A percentile compares a stretch with the other conserved stretches of the same genome.
These are phyloP conservation scores for Hyaloscypha hepaticicola DNA, from an alignment of 495 filamentous ascomycete genomes.

Conservation along the genomic window DNA sequence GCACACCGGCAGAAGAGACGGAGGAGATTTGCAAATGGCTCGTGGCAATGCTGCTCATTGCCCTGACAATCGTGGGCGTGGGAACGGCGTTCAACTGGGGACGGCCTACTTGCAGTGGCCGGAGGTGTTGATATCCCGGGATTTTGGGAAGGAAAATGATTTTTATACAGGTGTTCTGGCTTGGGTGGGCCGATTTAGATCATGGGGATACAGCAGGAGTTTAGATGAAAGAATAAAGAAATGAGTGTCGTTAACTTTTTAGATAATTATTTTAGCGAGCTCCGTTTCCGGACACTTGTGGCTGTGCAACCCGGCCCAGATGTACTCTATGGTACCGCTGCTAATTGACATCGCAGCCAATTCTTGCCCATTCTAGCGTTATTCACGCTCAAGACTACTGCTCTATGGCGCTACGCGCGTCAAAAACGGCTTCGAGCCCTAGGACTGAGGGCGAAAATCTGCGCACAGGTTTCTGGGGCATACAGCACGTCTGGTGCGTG, in stretches of 20 bases:
- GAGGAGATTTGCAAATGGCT: constrained; percentile 30
- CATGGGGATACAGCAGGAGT: background rate
- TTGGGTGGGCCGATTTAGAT: background rate
- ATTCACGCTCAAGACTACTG: no score
- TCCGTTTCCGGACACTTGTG: no score
- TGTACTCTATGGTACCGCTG: no score
- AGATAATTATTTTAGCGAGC: background rate
- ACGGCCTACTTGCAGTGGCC: constrained; percentile 22
- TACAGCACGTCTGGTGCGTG: no score
- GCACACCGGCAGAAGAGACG: constrained; percentile 16
- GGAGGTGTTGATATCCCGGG: constrained; percentile 26
- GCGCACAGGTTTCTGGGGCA: no score
- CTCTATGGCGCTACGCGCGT: no score
- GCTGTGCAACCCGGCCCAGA: no score
- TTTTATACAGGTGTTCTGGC: background rate
- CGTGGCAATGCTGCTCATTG: constrained; percentile 29
- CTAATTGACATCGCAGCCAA: no score
- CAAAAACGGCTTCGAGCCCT: no score
- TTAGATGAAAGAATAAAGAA: background rate
- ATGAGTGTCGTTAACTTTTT: background rate
- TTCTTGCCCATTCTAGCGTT: no score
- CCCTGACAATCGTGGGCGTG: constrained; percentile 22
- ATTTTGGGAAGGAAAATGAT: background rate
- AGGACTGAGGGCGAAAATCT: no score
- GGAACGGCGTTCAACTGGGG: constrained; percentile 31